These are phyloP conservation scores for Cercospora sp. DNA, from an alignment of 2,329 filamentous ascomycete species.

Conservation along the genomic window DNA sequence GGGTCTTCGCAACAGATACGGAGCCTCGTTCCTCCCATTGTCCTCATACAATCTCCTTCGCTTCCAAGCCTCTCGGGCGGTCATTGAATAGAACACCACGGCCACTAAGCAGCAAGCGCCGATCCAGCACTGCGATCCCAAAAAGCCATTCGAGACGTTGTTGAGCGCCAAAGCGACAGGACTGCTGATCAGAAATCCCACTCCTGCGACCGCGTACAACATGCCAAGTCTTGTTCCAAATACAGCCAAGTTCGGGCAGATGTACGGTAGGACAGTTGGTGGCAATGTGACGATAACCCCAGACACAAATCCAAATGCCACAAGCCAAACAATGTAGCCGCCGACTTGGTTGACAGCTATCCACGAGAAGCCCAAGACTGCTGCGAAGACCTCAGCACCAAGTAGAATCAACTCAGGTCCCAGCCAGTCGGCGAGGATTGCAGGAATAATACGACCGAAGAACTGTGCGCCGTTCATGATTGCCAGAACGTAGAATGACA, in stretches of 20 bases:
- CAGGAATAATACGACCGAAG: constrained; percentile 50
- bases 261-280: constrained; percentile 44
- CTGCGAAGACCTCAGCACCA: constrained; percentile 47
- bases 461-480: constrained; percentile 62
- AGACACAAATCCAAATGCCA: constrained; percentile 47
- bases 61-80: constrained; percentile 1
- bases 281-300: constrained; percentile 45
- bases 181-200: constrained; percentile 8
- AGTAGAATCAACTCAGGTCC: constrained; percentile 55
- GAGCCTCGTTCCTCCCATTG: background rate
- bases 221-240: constrained; percentile 53
- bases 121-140: constrained; percentile 8
- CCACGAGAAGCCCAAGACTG: constrained; percentile 51
- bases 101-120: constrained; percentile 1
- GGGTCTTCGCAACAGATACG: background rate
- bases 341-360: constrained; percentile 36
- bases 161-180: background rate
- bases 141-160: background rate
- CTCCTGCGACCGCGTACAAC: constrained; percentile 26
- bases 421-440: constrained; percentile 44
- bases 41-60: constrained; percentile 11
- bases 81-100: constrained; percentile 1
- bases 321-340: constrained; percentile 41
- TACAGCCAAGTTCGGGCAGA: constrained; percentile 41
- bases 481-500: constrained; percentile 44